Evolutionary conservation across 169 alveolate genomes (phyloP), one percentile per base, ranked within the genome.

Genomic region (Plasmodium vivax): DNA sequence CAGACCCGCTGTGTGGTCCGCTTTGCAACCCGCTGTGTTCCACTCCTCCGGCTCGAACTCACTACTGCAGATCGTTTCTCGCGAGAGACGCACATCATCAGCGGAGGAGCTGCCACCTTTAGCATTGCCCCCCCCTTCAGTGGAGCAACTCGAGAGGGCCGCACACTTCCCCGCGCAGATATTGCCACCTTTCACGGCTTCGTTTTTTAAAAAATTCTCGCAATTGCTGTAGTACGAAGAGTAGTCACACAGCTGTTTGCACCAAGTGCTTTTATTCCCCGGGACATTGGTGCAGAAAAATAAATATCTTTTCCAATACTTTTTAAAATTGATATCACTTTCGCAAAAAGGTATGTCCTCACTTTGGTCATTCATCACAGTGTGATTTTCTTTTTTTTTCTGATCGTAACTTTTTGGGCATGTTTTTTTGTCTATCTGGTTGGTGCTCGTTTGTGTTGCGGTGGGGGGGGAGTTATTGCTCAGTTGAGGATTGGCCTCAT

Each of bases 251-350:
- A 90, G 74, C 38, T 90, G 68, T 90, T 90, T 90, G 23, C 83
- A 68, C 94, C 94, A 90, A 9, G 94, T 43, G 3, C 90, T 51
- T 80, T 90, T 90, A 80, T 23, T 80, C 27, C 94, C 94, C 10
- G 94, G 94, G 5, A 90, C 71, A 56, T 56, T 90, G n/a, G 94
- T 90, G 54, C 94, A 79, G 45, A 90, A 72, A 90, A 90, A 90
- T 90, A 90, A 80, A 90, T 90, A 90, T 80, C 94, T 58, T 27
- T 90, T 90, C 94, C 94, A 90, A 47, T 90, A 90, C 23, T 87
- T 87, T 34, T 54, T 87, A 79, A 87, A 87, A 68, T 90, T 90
- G 10, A 9, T 27, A 80, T 80, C 72, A 19, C 82, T 90, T 56
- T 47, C 90, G 72, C 54, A 90, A 34, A 62, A n/a, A 12, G 47